These are phyloP conservation scores for Trichoderma atroviride DNA, from an alignment of 2,329 filamentous ascomycete genomes.

Conservation along the genomic window DNA sequence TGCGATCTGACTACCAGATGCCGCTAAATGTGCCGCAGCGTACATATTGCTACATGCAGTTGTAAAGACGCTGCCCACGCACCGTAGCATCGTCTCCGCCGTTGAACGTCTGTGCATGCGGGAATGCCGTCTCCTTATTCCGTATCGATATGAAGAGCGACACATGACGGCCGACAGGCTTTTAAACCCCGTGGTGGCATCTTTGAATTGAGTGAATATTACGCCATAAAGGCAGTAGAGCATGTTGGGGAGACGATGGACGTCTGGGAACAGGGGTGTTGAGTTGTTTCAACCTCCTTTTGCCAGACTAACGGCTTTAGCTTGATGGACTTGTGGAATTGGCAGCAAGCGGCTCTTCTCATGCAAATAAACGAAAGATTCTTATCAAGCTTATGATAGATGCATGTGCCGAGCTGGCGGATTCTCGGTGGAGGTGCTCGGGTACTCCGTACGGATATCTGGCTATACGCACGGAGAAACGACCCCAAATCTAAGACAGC, in stretches of 20 bases:
- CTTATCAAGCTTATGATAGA: not conserved
- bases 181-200: constrained; percentile 41
- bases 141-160: constrained; percentile 37
- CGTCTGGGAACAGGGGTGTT: not conserved
- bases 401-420: not conserved
- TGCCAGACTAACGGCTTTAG: not conserved
- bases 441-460: not conserved
- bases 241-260: constrained; percentile 32
- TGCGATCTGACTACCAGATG: constrained; percentile 11
- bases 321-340: not conserved
- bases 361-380: not conserved
- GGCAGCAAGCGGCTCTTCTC: not conserved
- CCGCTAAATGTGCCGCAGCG: constrained; percentile 7
- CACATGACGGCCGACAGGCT: constrained; percentile 50
- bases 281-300: constrained; percentile 1
- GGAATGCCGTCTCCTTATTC: constrained; percentile 47
- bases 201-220: constrained; percentile 40
- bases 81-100: constrained; percentile 50
- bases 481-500: not conserved
- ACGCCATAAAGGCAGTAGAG: constrained; percentile 35
- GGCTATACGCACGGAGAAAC: not conserved
- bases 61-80: constrained; percentile 48
- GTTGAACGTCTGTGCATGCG: constrained; percentile 54
- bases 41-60: constrained; percentile 8
- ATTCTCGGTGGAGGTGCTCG: not conserved